A percentile compares a stretch with the other conserved stretches of the same genome.
phyloP scores from a whole-genome alignment of 148 eudicot genomes.

The Camellia granthamiana region DNA sequence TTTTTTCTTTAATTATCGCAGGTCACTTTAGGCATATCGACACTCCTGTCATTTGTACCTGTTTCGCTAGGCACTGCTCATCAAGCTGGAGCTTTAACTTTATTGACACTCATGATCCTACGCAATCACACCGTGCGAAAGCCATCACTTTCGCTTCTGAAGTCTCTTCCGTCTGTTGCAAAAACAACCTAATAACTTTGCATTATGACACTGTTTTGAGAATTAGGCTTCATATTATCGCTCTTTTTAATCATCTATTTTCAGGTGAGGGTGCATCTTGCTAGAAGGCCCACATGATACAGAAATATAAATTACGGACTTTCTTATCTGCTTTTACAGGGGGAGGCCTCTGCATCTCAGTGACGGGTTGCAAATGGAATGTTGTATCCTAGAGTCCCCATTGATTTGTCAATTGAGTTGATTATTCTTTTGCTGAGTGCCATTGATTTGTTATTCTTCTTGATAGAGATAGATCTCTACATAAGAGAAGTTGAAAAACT shows the following conservation, averaged over 20 bases:
- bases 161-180: slow-evolving; percentile 58
- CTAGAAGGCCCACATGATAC: neutral
- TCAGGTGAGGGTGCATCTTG: slow-evolving; percentile 6
- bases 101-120: slow-evolving; percentile 70
- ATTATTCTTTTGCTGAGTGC: too few relatives aligned
- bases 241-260: neutral
- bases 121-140: slow-evolving; percentile 81
- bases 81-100: slow-evolving; percentile 93
- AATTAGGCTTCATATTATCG: neutral
- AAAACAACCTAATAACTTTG: slow-evolving; percentile 32
- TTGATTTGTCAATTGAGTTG: too few relatives aligned
- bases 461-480: too few relatives aligned
- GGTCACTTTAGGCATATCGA: slow-evolving; percentile 88
- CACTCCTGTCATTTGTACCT: slow-evolving; percentile 85
- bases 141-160: slow-evolving; percentile 71
- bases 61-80: slow-evolving; percentile 95
- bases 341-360: neutral
- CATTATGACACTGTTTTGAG: neutral
- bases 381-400: too few relatives aligned
- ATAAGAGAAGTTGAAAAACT: too few relatives aligned
- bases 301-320: neutral
- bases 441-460: too few relatives aligned
- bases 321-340: neutral
- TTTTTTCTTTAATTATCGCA: slow-evolving; percentile 23
- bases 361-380: neutral